These are phyloP conservation scores for Neopestalotiopsis rosae DNA, from an alignment of 2,329 filamentous ascomycete species.

Conservation along the genomic window DNA sequence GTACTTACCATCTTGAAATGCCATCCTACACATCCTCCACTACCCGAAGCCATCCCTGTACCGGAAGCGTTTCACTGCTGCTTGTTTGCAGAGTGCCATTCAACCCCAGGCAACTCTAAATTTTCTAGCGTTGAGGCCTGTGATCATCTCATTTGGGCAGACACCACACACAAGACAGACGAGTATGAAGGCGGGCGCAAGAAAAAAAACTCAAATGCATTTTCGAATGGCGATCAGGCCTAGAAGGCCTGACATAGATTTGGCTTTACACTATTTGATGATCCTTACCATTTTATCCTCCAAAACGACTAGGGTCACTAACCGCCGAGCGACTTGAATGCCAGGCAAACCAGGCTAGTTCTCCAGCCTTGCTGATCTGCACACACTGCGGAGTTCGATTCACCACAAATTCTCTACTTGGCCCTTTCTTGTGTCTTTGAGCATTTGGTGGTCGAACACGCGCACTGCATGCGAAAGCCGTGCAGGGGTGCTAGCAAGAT, in stretches of 20 bases:
- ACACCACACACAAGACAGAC: background rate
- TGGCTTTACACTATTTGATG: constrained; percentile 10
- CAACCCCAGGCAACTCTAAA: background rate
- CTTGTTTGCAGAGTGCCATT: constrained; percentile 8
- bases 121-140: background rate
- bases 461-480: constrained; percentile 2
- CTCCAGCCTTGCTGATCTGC: constrained; percentile 6
- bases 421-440: constrained; percentile 22
- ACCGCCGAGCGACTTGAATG: background rate
- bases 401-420: background rate
- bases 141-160: background rate
- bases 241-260: background rate
- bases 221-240: background rate
- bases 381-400: background rate
- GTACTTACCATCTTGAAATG: background rate
- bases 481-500: constrained; percentile 5
- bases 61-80: constrained; percentile 1
- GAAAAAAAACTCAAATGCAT: background rate
- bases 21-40: background rate
- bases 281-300: background rate
- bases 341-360: constrained; percentile 1
- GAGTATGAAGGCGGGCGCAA: no score
- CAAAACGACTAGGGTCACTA: background rate
- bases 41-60: background rate
- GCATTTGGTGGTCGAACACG: constrained; percentile 19